Evolutionary conservation across 139 green algal species (phyloP), one percentile per base, ranked within the genome.

Genomic region (Chlamydomonas incerta): DNA sequence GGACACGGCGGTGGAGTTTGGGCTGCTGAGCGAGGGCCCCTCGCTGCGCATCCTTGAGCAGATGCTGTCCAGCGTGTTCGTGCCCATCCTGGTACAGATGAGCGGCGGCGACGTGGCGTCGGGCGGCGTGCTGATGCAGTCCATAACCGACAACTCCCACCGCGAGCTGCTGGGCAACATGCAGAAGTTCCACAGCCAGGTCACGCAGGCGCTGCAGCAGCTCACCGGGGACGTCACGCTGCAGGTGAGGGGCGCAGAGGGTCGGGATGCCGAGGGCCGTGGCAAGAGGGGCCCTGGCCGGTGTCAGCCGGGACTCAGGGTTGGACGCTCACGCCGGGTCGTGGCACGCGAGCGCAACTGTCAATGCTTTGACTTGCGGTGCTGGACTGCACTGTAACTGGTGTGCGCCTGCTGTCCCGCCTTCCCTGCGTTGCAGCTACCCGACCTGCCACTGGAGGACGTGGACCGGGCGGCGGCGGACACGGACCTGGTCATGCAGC

Each of bases 121-220:
- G 5, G 79, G 70, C n/a, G 67, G 70, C 60, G 62, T 72, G 84
- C 80, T 71, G 34, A 85, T 87, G 81, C 85, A 87, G 85, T 52
- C 66, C 65, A 68, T 83, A 47, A 81, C 82, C 28, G 86, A 83
- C 83, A 88, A n/a, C 72, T 70, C 67, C 37, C 86, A 87, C 85
- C 84, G 89, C 31, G 93, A 96, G 77, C 90, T 96, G 74, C 75
- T 95, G 70, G 73, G 82, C 65, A 93, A 90, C 83, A 93, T 94
- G 90, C 91, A 95, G 70, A 95, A 95, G 87, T 96, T 95, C 88
- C 72, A 93, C 55, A 89, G 70, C 37, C 93, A 96, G 88, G 89
- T 92, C 63, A 87, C 69, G 37, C 93, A 96, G 66, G 83, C 92
- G 28, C 65, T 94, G 83, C 92, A 94, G 91, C 93, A 96, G 88